A percentile compares a stretch with the other conserved stretches of the same genome.
Conservation (phyloP, 1,284 basidiomycete species). For the Fomitopsis betulina region DNA sequence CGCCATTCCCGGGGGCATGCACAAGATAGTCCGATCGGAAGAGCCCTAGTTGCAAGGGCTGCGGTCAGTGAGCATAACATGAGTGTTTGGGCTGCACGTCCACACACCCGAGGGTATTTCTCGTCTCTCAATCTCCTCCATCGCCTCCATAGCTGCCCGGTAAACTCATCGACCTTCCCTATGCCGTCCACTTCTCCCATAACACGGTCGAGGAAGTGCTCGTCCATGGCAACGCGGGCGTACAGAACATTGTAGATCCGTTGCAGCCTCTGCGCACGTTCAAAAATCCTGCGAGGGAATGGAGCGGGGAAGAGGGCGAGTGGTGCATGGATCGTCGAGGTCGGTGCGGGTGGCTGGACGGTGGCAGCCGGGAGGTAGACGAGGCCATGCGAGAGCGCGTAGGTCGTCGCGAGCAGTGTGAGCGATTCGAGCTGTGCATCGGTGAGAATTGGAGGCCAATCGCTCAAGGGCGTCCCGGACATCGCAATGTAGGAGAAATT, state of each 20-base stretch:
- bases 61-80: neutral
- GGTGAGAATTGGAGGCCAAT: slow-evolving; percentile 75
- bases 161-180: slow-evolving; percentile 84
- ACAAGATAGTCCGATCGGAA: slow-evolving; percentile 96
- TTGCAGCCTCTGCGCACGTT: slow-evolving; percentile 67
- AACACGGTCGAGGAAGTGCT: slow-evolving; percentile 74
- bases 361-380: slow-evolving; percentile 68
- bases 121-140: slow-evolving; percentile 77
- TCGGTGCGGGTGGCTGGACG: slow-evolving; percentile 48
- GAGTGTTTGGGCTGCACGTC: neutral
- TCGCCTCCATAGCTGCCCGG: slow-evolving; percentile 79
- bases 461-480: neutral
- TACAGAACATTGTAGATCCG: slow-evolving; percentile 84
- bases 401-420: slow-evolving; percentile 70
- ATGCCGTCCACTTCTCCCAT: slow-evolving; percentile 78
- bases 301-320: slow-evolving; percentile 86
- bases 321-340: slow-evolving; percentile 84
- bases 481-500: neutral
- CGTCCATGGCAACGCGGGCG: slow-evolving; percentile 78
- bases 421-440: slow-evolving; percentile 55
- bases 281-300: slow-evolving; percentile 74
- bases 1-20: slow-evolving; percentile 47
- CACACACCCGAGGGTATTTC: slow-evolving; percentile 39
- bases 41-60: slow-evolving; percentile 87
- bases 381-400: slow-evolving; percentile 82